Conservation (phyloP, 225 moss, liverwort and hornwort species). For the Physcomitrium patens region DNA sequence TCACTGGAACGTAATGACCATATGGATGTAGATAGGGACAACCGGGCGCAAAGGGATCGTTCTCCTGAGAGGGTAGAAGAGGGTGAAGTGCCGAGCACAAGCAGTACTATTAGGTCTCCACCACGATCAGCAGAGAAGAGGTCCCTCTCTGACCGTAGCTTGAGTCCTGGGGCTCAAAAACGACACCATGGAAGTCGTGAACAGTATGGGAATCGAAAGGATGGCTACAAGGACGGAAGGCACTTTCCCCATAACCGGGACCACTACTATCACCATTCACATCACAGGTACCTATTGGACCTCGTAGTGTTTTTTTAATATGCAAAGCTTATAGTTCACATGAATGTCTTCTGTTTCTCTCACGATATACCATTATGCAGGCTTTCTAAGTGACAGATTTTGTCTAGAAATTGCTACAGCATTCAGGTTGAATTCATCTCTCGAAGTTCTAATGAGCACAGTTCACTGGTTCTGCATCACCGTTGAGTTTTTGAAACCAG, state of each 20-base stretch:
- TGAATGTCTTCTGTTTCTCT: too few species aligned
- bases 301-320: not conserved
- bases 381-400: too few species aligned
- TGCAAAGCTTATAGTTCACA: too few species aligned
- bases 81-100: slow-evolving; percentile 30
- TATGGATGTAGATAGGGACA: slow-evolving; percentile 11
- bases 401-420: too few species aligned
- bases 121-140: slow-evolving; percentile 25
- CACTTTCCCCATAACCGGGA: slow-evolving; percentile 19
- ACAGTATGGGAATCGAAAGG: slow-evolving; percentile 24
- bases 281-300: slow-evolving; percentile 15
- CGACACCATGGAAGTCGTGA: slow-evolving; percentile 23
- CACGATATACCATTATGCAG: too few species aligned
- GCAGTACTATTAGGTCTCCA: slow-evolving; percentile 27
- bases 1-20: slow-evolving; percentile 21
- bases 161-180: slow-evolving; percentile 28
- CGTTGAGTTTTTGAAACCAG: too few species aligned
- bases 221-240: slow-evolving; percentile 26
- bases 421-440: too few species aligned
- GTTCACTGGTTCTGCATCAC: too few species aligned
- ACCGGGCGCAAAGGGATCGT: slow-evolving; percentile 16
- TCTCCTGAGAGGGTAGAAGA: slow-evolving; percentile 23
- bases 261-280: slow-evolving; percentile 29
- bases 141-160: slow-evolving; percentile 12
- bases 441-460: too few species aligned